Evolutionary conservation across 352 stramenopile species (phyloP).

Genomic region (Phytophthora cactorum): DNA sequence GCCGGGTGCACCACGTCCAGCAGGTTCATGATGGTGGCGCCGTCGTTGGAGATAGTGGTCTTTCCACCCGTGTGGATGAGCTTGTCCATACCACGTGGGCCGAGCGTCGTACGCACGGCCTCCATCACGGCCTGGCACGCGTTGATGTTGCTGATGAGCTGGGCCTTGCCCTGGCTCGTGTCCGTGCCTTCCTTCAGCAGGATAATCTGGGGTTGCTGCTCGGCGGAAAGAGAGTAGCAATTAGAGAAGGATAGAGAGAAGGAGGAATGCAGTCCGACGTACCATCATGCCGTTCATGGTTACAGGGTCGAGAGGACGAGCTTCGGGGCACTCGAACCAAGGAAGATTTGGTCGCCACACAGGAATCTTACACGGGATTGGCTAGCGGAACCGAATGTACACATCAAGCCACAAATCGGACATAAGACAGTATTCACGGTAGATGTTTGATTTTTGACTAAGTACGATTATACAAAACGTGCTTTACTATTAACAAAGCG

Average conservation of each 20-base stretch:
- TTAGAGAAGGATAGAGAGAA: slow-evolving; percentile 1
- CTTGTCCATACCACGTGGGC: slow-evolving; percentile 99
- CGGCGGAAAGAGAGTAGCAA: background rate
- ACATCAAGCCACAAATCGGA: slow-evolving; percentile 7
- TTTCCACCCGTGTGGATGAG: slow-evolving; percentile 94
- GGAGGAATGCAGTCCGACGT: slow-evolving; percentile 9
- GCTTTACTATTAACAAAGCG: background rate
- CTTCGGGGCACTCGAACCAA: slow-evolving; percentile 26
- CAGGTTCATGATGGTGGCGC: slow-evolving; percentile 98
- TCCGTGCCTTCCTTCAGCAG: slow-evolving; percentile 99
- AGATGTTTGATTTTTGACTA: background rate
- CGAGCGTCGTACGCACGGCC: slow-evolving; percentile 97
- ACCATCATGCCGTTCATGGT: slow-evolving; percentile 56
- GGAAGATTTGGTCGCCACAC: slow-evolving; percentile 40
- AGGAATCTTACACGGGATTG: slow-evolving; percentile 25
- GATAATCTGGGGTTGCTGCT: slow-evolving; percentile 97
- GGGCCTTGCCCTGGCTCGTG: slow-evolving; percentile 97
- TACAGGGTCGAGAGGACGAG: slow-evolving; percentile 2
- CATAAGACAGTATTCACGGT: background rate
- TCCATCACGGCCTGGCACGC: slow-evolving; percentile 96
- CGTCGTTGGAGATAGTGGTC: slow-evolving; percentile 99
- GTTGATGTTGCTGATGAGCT: slow-evolving; percentile 95
- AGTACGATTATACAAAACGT: slow-evolving; percentile 7
- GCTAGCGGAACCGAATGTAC: slow-evolving; percentile 11
- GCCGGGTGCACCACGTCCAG: slow-evolving; percentile 99